Base-by-base conservation (phyloP, 345 rosid species). In the Populus euphratica region DNA sequence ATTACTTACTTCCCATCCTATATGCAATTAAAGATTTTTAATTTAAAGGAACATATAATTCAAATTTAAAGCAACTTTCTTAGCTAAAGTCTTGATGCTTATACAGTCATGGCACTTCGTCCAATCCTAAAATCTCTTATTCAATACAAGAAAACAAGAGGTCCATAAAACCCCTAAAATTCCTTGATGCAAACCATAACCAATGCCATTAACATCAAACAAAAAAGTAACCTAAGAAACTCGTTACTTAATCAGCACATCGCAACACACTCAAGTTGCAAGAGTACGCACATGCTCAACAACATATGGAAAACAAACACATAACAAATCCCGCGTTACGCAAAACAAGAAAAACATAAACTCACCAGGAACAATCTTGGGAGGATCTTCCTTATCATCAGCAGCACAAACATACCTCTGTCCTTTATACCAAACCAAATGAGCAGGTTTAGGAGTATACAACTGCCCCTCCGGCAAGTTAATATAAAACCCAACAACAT, bases 401-500 rank as follows among this genome's bases (percentile, higher is more conserved):
- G 94, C 89, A 7, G 92, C 90, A 69, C 89, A 88, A 2, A 84
- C 86, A 76, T 92, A 93, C 59, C 97, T 90, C 91, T 96, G 99
- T 6, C 98, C 96, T 87, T 90, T 96, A 84, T 90, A 92, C 87
- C 86, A 88, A 75, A 96, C 97, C 79, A 90, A 85, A 80, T 86
- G 91, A 5, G 96, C 94, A 4, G 91, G 91, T 84, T 90, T 88
- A 16, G 98, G 98, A 31, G 93, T 91, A 70, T 83, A 92, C 2
- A 77, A 68, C 23, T 79, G 92, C 27, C 99, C 99, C 67, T 91
- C 99, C 0, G 98, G 98, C 80, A 96, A 85, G 80, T 85, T 96
- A 23, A 96, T 89, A 77, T 92, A 96, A 81, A 92, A 92, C 14
- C 99, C 99, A 78, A 92, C 87, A 73, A 96, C 94, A 85, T 96